Evolutionary conservation across 768 basidiomycete species (phyloP).

Genomic region (Hericium coralloides): DNA sequence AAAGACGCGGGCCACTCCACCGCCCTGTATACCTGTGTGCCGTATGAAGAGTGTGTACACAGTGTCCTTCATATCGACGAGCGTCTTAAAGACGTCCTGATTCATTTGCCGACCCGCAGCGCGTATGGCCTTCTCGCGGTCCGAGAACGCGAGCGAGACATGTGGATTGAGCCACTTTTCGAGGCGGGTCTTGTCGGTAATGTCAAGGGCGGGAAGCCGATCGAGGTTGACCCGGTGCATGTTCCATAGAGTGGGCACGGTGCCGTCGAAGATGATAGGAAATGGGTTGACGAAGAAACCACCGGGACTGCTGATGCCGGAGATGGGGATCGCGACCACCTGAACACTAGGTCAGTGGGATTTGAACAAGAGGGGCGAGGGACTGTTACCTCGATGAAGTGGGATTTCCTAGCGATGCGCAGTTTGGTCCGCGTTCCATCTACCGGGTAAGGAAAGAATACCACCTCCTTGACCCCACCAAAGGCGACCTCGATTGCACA

Average conservation of each 20-base stretch:
- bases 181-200: constrained; percentile 20
- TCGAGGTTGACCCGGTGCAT: constrained; percentile 32
- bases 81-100: constrained; percentile 13
- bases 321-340: constrained; percentile 17
- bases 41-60: constrained; percentile 20
- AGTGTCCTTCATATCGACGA: constrained; percentile 26
- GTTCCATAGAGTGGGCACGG: constrained; percentile 20
- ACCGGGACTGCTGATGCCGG: constrained; percentile 12
- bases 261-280: constrained; percentile 13
- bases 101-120: constrained; percentile 6
- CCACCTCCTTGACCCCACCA: constrained; percentile 15
- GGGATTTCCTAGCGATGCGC: constrained; percentile 46
- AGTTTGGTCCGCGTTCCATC: constrained; percentile 28
- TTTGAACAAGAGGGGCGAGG: not conserved
- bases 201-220: constrained; percentile 25
- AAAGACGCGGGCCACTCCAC: not conserved
- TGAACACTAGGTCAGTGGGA: constrained; percentile 20
- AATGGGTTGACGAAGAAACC: constrained; percentile 19
- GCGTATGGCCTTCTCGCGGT: constrained; percentile 19
- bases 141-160: constrained; percentile 22
- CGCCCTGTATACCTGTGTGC: constrained; percentile 18
- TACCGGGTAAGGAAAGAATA: constrained; percentile 39
- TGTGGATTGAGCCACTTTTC: constrained; percentile 25
- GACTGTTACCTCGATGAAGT: constrained; percentile 30
- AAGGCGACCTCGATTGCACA: constrained; percentile 25